phyloP scores from a whole-genome alignment of 768 basidiomycete species.

The Plicaturopsis crispa region DNA sequence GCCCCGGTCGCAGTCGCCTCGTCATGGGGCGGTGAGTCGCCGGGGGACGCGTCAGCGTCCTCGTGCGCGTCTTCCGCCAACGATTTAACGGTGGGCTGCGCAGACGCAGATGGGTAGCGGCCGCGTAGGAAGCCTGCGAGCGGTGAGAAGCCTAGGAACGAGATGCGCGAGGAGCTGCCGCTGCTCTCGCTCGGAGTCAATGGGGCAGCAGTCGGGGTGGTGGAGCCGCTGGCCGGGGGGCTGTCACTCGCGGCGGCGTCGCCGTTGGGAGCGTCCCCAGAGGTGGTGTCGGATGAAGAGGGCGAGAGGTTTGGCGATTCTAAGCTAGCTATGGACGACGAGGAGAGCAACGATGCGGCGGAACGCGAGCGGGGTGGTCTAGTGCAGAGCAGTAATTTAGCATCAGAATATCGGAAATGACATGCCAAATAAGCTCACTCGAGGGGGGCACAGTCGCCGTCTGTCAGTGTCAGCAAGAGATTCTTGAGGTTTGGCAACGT shows the following conservation, averaged over 20 bases:
- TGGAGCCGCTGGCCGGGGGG: slow-evolving; percentile 46
- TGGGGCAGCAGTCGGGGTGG: slow-evolving; percentile 43
- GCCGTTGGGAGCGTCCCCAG: neutral
- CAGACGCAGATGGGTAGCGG: slow-evolving; percentile 44
- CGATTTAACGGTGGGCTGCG: slow-evolving; percentile 15
- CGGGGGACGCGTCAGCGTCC: slow-evolving; percentile 9
- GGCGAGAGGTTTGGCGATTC: slow-evolving; percentile 8
- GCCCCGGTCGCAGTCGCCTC: slow-evolving; percentile 14
- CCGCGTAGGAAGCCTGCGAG: slow-evolving; percentile 57
- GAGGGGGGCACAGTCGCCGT: slow-evolving; percentile 46
- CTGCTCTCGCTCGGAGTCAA: slow-evolving; percentile 30
- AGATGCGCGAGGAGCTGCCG: slow-evolving; percentile 22
- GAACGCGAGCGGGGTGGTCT: neutral
- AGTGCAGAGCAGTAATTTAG: neutral
- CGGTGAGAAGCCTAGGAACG: slow-evolving; percentile 55
- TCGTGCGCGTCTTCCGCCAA: slow-evolving; percentile 16
- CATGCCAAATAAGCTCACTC: slow-evolving; percentile 44
- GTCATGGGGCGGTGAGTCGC: slow-evolving; percentile 7
- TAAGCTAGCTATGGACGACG: neutral
- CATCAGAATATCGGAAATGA: neutral
- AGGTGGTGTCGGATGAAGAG: slow-evolving; percentile 12
- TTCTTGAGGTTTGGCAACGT: slow-evolving; percentile 97
- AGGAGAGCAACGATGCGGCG: too few species aligned
- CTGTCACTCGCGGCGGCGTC: slow-evolving; percentile 17
- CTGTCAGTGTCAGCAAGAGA: slow-evolving; percentile 77